These are phyloP conservation scores for Kwoniella shandongensis DNA, from an alignment of 768 basidiomycete species.

Conservation along the genomic window DNA sequence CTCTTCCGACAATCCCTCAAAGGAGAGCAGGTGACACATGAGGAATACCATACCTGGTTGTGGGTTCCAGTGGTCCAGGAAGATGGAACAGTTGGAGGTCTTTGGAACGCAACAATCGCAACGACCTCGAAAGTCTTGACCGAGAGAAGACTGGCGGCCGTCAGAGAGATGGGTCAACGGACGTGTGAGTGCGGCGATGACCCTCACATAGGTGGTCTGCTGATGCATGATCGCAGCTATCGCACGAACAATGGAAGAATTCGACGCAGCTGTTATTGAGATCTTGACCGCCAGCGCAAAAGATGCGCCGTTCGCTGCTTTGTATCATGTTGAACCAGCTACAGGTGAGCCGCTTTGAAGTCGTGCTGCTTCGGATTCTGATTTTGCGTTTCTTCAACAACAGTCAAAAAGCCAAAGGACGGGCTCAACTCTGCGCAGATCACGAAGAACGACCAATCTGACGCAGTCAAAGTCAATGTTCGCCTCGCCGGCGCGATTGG, in stretches of 20 bases:
- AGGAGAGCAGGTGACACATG: conserved; percentile 35
- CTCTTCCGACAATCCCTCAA: conserved; percentile 41
- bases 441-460: conserved; percentile 5
- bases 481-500: conserved; percentile 43
- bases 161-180: conserved; percentile 46
- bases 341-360: conserved; percentile 5
- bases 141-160: conserved; percentile 41
- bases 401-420: conserved; percentile 4
- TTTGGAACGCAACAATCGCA: conserved; percentile 49
- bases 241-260: conserved; percentile 44
- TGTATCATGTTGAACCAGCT: conserved; percentile 44
- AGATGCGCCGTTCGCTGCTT: conserved; percentile 46
- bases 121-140: conserved; percentile 47
- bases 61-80: conserved; percentile 47
- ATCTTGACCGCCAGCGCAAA: conserved; percentile 35
- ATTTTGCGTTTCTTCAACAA: neutral
- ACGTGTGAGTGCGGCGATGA: conserved; percentile 27
- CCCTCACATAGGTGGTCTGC: neutral
- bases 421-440: conserved; percentile 7
- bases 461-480: conserved; percentile 13
- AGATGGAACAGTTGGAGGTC: conserved; percentile 42
- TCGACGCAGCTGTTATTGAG: conserved; percentile 42
- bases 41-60: conserved; percentile 49
- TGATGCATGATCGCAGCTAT: conserved; percentile 26
- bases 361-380: neutral